phyloP scores from a whole-genome alignment of 208 protist genomes.

The Trypanosoma conorhini region DNA sequence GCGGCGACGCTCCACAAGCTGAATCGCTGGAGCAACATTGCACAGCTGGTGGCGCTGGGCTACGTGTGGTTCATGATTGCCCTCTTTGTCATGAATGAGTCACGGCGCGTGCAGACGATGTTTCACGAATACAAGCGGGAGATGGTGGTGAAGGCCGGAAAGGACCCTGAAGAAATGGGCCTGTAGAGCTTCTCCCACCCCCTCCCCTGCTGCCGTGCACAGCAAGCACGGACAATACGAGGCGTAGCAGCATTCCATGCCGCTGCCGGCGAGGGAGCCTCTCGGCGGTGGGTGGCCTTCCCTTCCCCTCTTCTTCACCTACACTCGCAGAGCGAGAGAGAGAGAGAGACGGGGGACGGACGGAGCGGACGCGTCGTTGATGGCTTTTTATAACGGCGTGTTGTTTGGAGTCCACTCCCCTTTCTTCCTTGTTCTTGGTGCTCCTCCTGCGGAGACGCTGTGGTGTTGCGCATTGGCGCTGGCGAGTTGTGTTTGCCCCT shows the following conservation, averaged over 20 bases:
- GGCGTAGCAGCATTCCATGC: not conserved
- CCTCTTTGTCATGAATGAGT: slow-evolving; percentile 69
- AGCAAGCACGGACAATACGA: not conserved
- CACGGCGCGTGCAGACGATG: slow-evolving; percentile 45
- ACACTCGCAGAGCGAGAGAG: not conserved
- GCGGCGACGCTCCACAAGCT: slow-evolving; percentile 47
- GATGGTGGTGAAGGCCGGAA: slow-evolving; percentile 75
- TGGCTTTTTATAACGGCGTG: not conserved
- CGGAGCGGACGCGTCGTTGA: not conserved
- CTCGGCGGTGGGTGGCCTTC: not conserved
- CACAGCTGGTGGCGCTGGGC: slow-evolving; percentile 55
- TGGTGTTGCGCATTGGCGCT: not conserved
- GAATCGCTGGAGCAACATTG: slow-evolving; percentile 63
- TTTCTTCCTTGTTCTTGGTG: not conserved
- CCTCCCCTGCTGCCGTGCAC: not conserved
- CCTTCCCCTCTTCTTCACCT: not conserved
- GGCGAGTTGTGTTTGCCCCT: too few species aligned
- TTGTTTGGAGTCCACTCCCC: not conserved
- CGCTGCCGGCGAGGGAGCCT: not conserved
- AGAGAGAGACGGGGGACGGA: not conserved
- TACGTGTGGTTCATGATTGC: slow-evolving; percentile 82
- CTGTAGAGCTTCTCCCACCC: too few species aligned
- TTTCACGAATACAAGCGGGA: slow-evolving; percentile 83
- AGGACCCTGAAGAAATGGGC: slow-evolving; percentile 73
- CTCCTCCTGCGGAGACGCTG: not conserved